These are phyloP conservation scores for Drechslera avenae DNA, from an alignment of 2,329 filamentous ascomycete genomes.

Conservation along the genomic window DNA sequence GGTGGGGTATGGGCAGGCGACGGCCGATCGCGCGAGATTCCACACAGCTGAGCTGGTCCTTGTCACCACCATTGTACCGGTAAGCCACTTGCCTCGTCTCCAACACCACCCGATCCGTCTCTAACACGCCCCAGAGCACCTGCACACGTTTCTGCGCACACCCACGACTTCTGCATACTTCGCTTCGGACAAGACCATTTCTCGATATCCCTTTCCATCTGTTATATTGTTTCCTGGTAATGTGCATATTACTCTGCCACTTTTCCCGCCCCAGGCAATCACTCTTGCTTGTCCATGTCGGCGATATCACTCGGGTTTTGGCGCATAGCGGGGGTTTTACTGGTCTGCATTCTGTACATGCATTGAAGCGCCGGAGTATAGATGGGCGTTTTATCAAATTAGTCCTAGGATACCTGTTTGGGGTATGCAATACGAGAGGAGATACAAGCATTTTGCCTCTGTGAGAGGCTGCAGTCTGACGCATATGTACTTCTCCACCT, in stretches of 20 bases:
- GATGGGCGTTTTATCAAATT: slow-evolving; percentile 10
- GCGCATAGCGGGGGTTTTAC: slow-evolving; percentile 5
- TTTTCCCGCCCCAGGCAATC: slow-evolving; percentile 6
- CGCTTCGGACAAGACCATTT: slow-evolving; percentile 20
- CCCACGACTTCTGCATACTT: slow-evolving; percentile 20
- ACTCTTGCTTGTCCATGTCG: slow-evolving; percentile 7
- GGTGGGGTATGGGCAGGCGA: slow-evolving; percentile 53
- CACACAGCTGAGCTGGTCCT: slow-evolving; percentile 24
- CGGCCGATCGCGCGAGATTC: slow-evolving; percentile 46
- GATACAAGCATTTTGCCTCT: not conserved
- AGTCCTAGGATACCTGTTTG: slow-evolving; percentile 1
- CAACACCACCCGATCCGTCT: not conserved
- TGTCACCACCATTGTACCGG: not conserved
- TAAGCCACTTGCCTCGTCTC: not conserved
- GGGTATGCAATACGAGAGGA: slow-evolving; percentile 2
- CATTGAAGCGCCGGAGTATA: slow-evolving; percentile 19
- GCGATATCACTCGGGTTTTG: slow-evolving; percentile 9
- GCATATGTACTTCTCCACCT: no score
- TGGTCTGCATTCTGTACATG: slow-evolving; percentile 12
- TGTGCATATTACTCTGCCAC: slow-evolving; percentile 18
- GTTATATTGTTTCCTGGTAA: slow-evolving; percentile 18
- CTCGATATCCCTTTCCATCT: slow-evolving; percentile 26
- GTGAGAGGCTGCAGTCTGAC: not conserved
- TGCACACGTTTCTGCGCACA: slow-evolving; percentile 5
- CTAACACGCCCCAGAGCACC: slow-evolving; percentile 5